Evolutionary conservation across 768 basidiomycete genomes (phyloP).

Genomic region (Amanita exitialis): DNA sequence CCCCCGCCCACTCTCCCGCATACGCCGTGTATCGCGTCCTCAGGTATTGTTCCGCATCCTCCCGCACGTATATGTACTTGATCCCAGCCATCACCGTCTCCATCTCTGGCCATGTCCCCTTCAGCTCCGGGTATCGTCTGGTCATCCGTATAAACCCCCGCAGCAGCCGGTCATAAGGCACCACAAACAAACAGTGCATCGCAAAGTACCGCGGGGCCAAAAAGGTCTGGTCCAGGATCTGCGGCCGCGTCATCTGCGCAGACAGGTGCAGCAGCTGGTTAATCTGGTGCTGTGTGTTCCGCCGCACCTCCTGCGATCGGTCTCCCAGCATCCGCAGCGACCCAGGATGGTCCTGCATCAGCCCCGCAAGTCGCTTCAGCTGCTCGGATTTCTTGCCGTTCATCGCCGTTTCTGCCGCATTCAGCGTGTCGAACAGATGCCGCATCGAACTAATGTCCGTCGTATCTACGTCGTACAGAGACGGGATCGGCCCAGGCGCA

Average conservation of each 20-base stretch:
- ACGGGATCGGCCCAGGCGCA: conserved; percentile 7
- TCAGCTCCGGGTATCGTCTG: conserved; percentile 10
- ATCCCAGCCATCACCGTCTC: conserved; percentile 11
- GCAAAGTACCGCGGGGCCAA: conserved; percentile 12
- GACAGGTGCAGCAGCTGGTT: conserved; percentile 7
- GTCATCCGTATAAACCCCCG: conserved; percentile 15
- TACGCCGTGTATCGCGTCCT: conserved; percentile 12
- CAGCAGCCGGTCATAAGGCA: conserved; percentile 16
- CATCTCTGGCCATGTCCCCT: conserved; percentile 9
- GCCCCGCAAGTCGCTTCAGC: conserved; percentile 13
- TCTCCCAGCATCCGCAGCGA: conserved; percentile 11
- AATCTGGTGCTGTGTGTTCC: conserved; percentile 11
- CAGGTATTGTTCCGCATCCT: not conserved
- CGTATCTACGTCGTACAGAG: conserved; percentile 5
- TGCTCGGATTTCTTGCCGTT: conserved; percentile 13
- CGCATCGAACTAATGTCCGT: conserved; percentile 8
- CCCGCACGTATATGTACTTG: conserved; percentile 3
- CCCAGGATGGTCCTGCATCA: conserved; percentile 12
- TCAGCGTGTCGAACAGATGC: conserved; percentile 11
- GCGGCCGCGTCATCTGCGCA: conserved; percentile 10
- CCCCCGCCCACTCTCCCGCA: not conserved
- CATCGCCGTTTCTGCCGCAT: conserved; percentile 12
- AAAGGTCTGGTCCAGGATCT: conserved; percentile 10
- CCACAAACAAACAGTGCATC: conserved; percentile 12
- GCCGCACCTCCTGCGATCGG: conserved; percentile 11